Evolutionary conservation across 73 alveolate species (phyloP).

Genomic region (Tetrahymena thermophila): DNA sequence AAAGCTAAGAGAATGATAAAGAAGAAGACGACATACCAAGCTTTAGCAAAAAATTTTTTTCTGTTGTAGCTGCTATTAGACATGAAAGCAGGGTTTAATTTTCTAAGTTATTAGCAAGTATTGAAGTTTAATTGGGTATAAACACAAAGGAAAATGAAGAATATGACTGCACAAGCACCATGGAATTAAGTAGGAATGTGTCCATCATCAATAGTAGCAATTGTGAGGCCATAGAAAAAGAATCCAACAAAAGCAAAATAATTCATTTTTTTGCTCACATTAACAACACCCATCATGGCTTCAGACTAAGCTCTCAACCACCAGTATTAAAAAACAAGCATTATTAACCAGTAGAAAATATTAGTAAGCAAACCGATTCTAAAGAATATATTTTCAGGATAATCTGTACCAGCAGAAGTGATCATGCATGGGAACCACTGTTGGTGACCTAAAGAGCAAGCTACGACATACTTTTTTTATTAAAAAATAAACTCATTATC

Average conservation of each 20-base stretch:
- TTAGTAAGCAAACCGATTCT: neutral
- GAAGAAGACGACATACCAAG: neutral
- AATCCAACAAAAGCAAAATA: neutral
- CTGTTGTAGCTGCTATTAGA: neutral
- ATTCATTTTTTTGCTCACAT: neutral
- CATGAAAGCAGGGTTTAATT: neutral
- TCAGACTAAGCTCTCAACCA: neutral
- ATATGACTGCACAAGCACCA: neutral
- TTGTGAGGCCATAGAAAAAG: neutral
- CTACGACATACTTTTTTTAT: neutral
- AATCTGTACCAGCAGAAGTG: neutral
- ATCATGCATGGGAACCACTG: neutral
- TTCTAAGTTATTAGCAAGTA: neutral
- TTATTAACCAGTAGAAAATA: neutral
- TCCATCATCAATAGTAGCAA: neutral
- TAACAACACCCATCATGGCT: neutral
- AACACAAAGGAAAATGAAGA: neutral
- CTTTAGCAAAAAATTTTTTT: neutral
- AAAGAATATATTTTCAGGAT: neutral
- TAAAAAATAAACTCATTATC: neutral
- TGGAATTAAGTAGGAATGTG: neutral
- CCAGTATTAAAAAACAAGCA: neutral
- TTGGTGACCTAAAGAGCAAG: neutral
- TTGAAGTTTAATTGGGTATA: neutral
- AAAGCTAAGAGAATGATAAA: neutral